Base-by-base conservation (phyloP, 805 yeast species). In the Candida anglica region DNA sequence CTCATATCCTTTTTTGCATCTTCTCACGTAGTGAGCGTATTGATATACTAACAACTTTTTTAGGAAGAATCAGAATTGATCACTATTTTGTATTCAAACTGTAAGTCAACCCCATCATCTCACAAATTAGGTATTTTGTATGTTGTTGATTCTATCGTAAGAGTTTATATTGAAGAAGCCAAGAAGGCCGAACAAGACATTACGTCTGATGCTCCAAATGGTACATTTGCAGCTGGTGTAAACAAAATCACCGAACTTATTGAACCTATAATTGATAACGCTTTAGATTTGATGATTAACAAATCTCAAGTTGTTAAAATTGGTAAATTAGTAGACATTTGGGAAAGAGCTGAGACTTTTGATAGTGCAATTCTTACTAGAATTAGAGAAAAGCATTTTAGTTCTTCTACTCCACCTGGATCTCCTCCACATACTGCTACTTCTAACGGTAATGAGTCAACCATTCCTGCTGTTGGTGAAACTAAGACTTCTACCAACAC, bases 111-210 rank as follows among this genome's bases (percentile, higher is more conserved):
- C 14, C 84, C 91, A 19, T 70, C 79, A 15, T 62, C 89, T 31
- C 94, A 91, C 62, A 93, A 89, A 64, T 72, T 93, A 44, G 98
- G 98, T 37, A 79, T 87, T 30, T 66, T 93, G 55, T 93, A 93
- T 58, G 89, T 88, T 42, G 79, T 91, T 41, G 98, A 93, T 60
- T 86, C 98, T 17, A 77, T 93, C 44, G 93, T 86, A 35, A 78
- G 98, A 61, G 88, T 82, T 17, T 86, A 75, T 53, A 76, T 79
- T 52, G 95, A 85, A 38, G 82, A 79, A 49, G 83, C 89, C 36
- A 72, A 73, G 44, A 75, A 78, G 43, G 59, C 63, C 24, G 69
- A 69, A 43, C 72, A 77, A 50, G 58, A 60, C 29, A 64, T 79
- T 32, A 58, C 63, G 22, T 38, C 55, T 52, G 58, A 41, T 51